Evolutionary conservation across 495 filamentous ascomycete species (phyloP).

Genomic region (Sordaria brevicollis): DNA sequence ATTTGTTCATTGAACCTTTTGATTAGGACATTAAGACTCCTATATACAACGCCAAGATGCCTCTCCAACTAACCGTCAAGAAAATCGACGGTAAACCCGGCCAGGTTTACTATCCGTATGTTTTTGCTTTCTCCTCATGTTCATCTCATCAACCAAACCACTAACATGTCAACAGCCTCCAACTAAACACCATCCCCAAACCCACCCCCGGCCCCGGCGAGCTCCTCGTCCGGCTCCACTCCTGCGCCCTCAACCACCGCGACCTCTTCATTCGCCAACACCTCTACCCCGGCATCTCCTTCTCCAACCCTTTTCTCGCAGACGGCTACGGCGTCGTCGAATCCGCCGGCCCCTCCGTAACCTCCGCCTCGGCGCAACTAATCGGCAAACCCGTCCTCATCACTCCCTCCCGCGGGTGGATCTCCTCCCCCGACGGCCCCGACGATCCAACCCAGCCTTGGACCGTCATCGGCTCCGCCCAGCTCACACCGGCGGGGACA

Average conservation of each 20-base stretch:
- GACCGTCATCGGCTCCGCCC: conserved; percentile 64
- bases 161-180: conserved; percentile 40
- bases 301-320: conserved; percentile 62
- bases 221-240: conserved; percentile 57
- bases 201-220: conserved; percentile 52
- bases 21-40: no score
- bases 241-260: conserved; percentile 81
- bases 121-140: conserved; percentile 5
- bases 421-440: conserved; percentile 55
- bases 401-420: conserved; percentile 68
- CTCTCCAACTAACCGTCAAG: conserved; percentile 37
- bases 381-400: conserved; percentile 59
- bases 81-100: conserved; percentile 63
- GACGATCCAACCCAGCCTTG: conserved; percentile 49
- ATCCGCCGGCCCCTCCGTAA: conserved; percentile 43
- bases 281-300: conserved; percentile 76
- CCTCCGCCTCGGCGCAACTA: conserved; percentile 20
- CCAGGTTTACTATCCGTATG: conserved; percentile 71
- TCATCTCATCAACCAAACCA: neutral
- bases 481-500: conserved; percentile 51
- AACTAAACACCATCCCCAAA: conserved; percentile 45
- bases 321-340: conserved; percentile 72
- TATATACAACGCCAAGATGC: conserved; percentile 24
- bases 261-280: conserved; percentile 88
- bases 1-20: neutral